Evolutionary conservation across 805 yeast genomes (phyloP).

Genomic region (Danielia reshetovae): DNA sequence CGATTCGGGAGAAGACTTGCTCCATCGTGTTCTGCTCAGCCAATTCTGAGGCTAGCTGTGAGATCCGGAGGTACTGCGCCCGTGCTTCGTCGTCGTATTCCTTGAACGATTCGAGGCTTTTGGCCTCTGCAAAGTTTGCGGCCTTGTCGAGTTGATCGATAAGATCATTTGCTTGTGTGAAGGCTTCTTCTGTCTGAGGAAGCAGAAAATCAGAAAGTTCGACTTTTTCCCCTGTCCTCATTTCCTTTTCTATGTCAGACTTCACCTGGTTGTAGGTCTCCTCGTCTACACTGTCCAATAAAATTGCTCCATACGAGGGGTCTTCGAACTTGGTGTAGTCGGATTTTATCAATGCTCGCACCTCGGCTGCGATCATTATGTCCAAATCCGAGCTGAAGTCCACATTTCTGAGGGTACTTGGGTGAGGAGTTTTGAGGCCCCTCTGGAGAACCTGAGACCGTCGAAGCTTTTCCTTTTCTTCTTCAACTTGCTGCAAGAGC

Average conservation of each 20-base stretch:
- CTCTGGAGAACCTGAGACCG: slow-evolving; percentile 46
- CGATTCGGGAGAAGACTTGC: slow-evolving; percentile 4
- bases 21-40: slow-evolving; percentile 16
- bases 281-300: slow-evolving; percentile 31
- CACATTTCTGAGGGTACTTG: not conserved
- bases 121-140: slow-evolving; percentile 4
- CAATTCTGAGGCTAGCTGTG: slow-evolving; percentile 1
- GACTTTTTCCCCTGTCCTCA: not conserved
- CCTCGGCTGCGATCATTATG: slow-evolving; percentile 25
- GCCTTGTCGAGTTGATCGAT: slow-evolving; percentile 2
- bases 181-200: slow-evolving; percentile 9
- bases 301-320: slow-evolving; percentile 12
- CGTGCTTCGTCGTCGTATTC: slow-evolving; percentile 2
- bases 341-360: slow-evolving; percentile 34
- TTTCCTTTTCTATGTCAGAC: slow-evolving; percentile 15
- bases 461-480: slow-evolving; percentile 29
- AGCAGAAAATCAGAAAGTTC: slow-evolving; percentile 15
- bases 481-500: slow-evolving; percentile 21
- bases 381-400: slow-evolving; percentile 4
- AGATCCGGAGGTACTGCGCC: not conserved
- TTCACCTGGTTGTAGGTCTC: slow-evolving; percentile 18
- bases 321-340: slow-evolving; percentile 35
- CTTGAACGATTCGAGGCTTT: slow-evolving; percentile 7
- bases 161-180: slow-evolving; percentile 1
- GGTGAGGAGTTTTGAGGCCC: slow-evolving; percentile 40